Conservation (phyloP, 1,284 basidiomycete genomes). For the Rhodotorula sp. region DNA sequence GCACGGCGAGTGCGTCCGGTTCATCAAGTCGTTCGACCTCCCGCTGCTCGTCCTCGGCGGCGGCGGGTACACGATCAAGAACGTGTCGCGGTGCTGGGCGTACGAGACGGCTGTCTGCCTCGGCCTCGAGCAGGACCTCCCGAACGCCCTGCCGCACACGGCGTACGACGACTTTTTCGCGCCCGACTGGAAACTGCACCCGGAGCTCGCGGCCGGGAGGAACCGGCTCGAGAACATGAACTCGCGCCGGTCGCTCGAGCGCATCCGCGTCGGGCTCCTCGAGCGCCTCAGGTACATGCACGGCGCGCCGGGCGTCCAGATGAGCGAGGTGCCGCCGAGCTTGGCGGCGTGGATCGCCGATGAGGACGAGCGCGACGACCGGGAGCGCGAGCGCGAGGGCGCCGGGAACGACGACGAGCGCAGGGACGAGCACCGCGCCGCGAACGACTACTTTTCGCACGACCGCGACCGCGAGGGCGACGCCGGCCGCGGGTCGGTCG, state of each 20-base stretch:
- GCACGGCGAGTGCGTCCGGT: conserved; percentile 96
- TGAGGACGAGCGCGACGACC: conserved; percentile 60
- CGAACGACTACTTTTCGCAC: conserved; percentile 4
- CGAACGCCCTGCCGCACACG: conserved; percentile 82
- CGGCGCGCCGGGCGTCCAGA: conserved; percentile 91
- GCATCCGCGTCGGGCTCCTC: conserved; percentile 80
- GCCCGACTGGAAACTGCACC: conserved; percentile 89
- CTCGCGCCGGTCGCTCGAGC: conserved; percentile 74
- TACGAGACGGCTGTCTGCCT: conserved; percentile 96
- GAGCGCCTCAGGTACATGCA: conserved; percentile 91
- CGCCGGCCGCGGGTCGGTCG: not conserved
- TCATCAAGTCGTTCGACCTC: conserved; percentile 86
- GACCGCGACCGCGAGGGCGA: conserved; percentile 3
- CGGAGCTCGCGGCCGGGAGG: conserved; percentile 71
- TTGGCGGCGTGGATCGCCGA: conserved; percentile 75
- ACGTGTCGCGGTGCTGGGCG: conserved; percentile 97
- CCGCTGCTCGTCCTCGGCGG: conserved; percentile 90
- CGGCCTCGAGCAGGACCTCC: conserved; percentile 67
- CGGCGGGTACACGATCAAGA: conserved; percentile 90
- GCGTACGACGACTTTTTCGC: conserved; percentile 93
- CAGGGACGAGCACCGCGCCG: conserved; percentile 15
- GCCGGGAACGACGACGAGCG: conserved; percentile 58
- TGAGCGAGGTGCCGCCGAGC: conserved; percentile 95
- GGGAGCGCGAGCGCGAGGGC: conserved; percentile 59
- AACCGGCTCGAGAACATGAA: conserved; percentile 88